Evolutionary conservation across 495 filamentous ascomycete species (phyloP).

Genomic region (Aspergillus taichungensis): DNA sequence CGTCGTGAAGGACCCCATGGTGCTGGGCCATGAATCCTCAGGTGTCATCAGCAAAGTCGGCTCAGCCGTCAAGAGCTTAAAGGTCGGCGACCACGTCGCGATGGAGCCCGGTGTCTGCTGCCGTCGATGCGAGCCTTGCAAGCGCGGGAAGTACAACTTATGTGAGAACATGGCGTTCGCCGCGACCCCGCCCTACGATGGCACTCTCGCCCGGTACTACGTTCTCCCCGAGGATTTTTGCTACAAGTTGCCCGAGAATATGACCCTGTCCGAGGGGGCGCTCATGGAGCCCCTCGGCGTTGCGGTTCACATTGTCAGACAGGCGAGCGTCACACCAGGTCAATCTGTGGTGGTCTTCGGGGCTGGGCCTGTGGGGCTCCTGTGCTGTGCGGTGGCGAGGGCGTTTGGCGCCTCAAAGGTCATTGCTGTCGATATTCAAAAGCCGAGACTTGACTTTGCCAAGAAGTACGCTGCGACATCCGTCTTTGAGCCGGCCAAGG

Average conservation of each 20-base stretch:
- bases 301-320: conserved; percentile 44
- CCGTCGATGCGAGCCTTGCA: conserved; percentile 45
- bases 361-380: conserved; percentile 45
- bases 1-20: conserved; percentile 76
- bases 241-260: conserved; percentile 39
- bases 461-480: conserved; percentile 36
- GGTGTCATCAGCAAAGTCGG: conserved; percentile 65
- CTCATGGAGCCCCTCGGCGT: conserved; percentile 48
- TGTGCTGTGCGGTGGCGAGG: conserved; percentile 46
- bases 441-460: conserved; percentile 44
- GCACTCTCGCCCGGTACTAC: conserved; percentile 48
- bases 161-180: conserved; percentile 46
- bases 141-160: conserved; percentile 44
- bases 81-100: conserved; percentile 42
- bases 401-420: conserved; percentile 43
- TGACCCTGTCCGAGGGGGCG: conserved; percentile 43
- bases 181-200: conserved; percentile 46
- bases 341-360: conserved; percentile 48
- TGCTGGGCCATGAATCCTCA: conserved; percentile 86
- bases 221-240: conserved; percentile 47
- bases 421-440: conserved; percentile 47
- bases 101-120: conserved; percentile 47
- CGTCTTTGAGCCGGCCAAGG: conserved; percentile 33
- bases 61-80: conserved; percentile 33
- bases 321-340: conserved; percentile 35